Evolutionary conservation across 495 filamentous ascomycete species (phyloP), one percentile per base, ranked within the genome.

Genomic region (Hypoxylon lenormandii): DNA sequence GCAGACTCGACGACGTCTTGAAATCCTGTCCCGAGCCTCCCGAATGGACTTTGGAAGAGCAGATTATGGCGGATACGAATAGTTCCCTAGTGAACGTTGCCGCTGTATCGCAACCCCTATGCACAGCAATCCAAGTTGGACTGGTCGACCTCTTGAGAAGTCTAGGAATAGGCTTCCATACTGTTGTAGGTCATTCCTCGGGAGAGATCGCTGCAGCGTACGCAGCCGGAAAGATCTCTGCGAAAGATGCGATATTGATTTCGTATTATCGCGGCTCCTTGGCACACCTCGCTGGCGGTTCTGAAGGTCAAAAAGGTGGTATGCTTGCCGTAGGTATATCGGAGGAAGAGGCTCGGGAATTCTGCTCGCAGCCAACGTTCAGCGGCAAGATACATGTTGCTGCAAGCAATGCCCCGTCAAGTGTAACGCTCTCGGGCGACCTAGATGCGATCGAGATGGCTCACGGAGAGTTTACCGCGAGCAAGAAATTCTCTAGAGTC

Each of bases 151-250:
- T 87, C 5, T 68, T 89, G 0, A 60, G 51, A 11, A 64, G 72
- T 3, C 54, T 81, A 3, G 83, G 82, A 0, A 74, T 90, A 5
- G 26, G 19, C 0, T 84, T 86, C 45, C 52, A 76, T 22, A 75
- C 81, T 0, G 86, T 89, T 0, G 73, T 84, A 4, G 87, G 88
- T 0, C 88, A 90, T 72, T 90, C 87, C 0, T 85, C 82, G 0
- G 88, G 88, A 1, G 88, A 90, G 72, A 87, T 90, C 33, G 86
- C 80, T 3, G 86, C 87, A 10, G 87, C 87, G 0, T 90, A 88
- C 72, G 85, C 86, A n/a, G 79, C 85, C 6, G 86, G 81, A 3
- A 76, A 74, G 3, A 54, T 89, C 7, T 79, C 79, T 0, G 72
- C 79, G 13, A 65, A 58, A 66, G 83, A 78, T 72, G 86, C 81